These are phyloP conservation scores for Otatea glauca DNA, from an alignment of 176 grass and related monocot genomes.

Conservation along the genomic window DNA sequence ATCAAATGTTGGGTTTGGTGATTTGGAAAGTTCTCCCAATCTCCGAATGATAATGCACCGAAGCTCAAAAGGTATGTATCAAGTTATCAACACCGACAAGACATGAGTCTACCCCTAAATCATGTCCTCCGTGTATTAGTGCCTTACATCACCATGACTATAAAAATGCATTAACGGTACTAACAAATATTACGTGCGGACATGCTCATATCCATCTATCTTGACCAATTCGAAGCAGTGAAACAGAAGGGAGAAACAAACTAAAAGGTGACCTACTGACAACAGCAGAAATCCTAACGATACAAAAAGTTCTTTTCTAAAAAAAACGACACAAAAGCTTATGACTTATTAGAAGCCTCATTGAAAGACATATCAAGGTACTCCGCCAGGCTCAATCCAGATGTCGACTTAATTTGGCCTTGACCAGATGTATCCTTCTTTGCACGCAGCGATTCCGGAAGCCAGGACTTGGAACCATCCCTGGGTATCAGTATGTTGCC, in stretches of 20 bases:
- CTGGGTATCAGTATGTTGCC: conserved; percentile 54
- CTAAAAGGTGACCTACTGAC: not conserved
- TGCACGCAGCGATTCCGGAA: conserved; percentile 37
- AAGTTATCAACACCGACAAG: not conserved
- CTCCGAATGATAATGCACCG: not conserved
- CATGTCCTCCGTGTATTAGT: not conserved
- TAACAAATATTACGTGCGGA: not conserved
- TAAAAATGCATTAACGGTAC: not conserved
- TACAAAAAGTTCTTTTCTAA: not conserved
- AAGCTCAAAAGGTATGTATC: not conserved
- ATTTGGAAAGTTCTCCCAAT: not conserved
- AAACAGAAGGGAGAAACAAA: not conserved
- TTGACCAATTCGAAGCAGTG: not conserved
- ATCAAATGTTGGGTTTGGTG: not conserved
- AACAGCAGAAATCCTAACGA: conserved; percentile 25
- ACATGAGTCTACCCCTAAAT: not conserved
- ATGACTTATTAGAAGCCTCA: conserved; percentile 40
- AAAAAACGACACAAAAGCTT: not conserved
- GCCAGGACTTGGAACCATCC: conserved; percentile 35
- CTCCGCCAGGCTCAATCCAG: conserved; percentile 50
- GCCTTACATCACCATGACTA: not conserved
- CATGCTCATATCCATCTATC: not conserved
- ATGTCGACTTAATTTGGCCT: conserved; percentile 10
- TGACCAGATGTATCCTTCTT: conserved; percentile 43
- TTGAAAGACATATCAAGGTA: conserved; percentile 61